Base-by-base conservation (phyloP, 208 protist species). In the Leptomonas seymouri region DNA sequence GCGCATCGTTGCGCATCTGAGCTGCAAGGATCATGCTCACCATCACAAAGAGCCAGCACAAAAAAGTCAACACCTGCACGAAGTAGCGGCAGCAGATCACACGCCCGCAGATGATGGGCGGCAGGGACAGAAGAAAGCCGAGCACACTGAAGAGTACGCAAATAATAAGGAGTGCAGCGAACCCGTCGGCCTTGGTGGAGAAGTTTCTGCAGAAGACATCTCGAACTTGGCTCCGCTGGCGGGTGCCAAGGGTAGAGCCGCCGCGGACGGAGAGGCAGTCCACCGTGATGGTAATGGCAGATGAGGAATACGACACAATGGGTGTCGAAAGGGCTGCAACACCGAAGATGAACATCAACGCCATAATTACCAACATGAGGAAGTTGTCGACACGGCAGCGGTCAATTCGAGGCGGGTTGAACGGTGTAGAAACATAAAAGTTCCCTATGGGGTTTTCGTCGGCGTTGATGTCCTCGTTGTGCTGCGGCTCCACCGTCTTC, bases 301-400 rank as follows among this genome's bases (percentile, higher is more conserved):
- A 0, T 9, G 56, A 62, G 28, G 21, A 45, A 53, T 82, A 76
- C 0, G 12, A 42, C n/a, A 69, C 44, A 16, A 81, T 36, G 3
- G 74, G 54, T 8, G 74, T 77, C 16, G 27, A 27, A 11, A 84
- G 41, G n/a, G 74, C 48, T 4, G 54, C 61, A 12, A 82, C 69
- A 18, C 54, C 50, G 27, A 79, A 74, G 9, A 74, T 41, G 39
- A 84, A 56, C 31, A 49, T 60, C 11, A 72, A n/a, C 16, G 65
- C 1, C 36, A 79, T 41, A 15, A 70, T 70, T 3, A 70, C 57
- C 8, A 60, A 57, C 23, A 82, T n/a, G 5, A 74, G 25, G n/a
- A 84, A 50, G 55, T 81, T 81, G 25, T 84, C 78, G 2, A 78
- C 0, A 15, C 78, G 73, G 51, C 70, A 84, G 36, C 67, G 67